These are phyloP conservation scores for Raphanus raphanistrum DNA, from an alignment of 345 rosid species.

Conservation along the genomic window DNA sequence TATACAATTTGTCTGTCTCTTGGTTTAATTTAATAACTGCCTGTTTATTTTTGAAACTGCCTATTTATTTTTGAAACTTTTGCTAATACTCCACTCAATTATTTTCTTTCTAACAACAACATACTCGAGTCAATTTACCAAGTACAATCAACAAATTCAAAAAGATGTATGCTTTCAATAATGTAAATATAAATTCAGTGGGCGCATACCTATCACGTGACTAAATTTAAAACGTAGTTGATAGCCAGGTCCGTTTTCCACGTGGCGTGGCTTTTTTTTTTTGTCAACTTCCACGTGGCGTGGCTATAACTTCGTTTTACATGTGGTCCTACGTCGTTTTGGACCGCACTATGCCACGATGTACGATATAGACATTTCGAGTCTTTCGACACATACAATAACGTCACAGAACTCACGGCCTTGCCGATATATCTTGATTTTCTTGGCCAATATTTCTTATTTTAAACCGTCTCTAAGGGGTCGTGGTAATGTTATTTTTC, in stretches of 20 bases:
- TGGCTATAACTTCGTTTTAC: not conserved
- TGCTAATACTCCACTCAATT: too few relatives aligned
- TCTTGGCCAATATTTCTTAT: not conserved
- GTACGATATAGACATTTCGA: not conserved
- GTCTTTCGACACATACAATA: not conserved
- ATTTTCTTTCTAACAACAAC: too few relatives aligned
- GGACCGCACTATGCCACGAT: not conserved
- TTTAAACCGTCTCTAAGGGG: not conserved
- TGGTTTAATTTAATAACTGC: too few relatives aligned
- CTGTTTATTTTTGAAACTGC: too few relatives aligned
- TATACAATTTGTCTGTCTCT: too few relatives aligned
- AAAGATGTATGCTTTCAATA: not conserved
- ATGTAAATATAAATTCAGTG: too few relatives aligned
- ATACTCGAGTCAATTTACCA: not conserved
- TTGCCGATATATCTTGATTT: not conserved
- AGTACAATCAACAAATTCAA: not conserved
- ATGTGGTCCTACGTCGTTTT: not conserved
- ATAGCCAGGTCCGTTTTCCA: not conserved
- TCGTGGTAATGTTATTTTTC: not conserved
- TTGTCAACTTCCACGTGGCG: too few relatives aligned
- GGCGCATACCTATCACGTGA: not conserved
- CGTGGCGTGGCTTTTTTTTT: too few relatives aligned
- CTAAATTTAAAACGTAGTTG: not conserved
- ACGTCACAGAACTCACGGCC: not conserved
- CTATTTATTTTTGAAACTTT: too few relatives aligned